Evolutionary conservation across 2,329 filamentous ascomycete species (phyloP).

Genomic region (Pyrenochaeta sp.): DNA sequence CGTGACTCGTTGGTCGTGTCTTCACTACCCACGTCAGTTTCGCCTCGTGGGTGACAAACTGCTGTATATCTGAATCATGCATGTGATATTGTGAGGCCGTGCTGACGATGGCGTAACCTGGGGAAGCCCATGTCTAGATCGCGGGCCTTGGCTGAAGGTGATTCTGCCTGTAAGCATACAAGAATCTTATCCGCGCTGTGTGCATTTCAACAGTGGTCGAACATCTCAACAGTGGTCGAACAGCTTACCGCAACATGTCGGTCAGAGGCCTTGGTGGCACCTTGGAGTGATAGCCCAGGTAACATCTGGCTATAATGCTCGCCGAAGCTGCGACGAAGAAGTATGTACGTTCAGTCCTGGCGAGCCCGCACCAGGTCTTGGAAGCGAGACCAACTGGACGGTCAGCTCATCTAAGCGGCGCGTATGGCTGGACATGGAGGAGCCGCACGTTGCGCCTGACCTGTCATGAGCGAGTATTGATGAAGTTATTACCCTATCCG

Average conservation of each 20-base stretch:
- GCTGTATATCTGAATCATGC: background rate
- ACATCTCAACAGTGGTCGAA: background rate
- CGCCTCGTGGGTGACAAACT: no score
- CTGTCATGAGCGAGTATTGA: background rate
- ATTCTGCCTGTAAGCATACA: background rate
- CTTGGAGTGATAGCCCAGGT: background rate
- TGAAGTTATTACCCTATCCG: background rate
- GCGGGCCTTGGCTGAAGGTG: background rate
- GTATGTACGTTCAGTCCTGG: background rate
- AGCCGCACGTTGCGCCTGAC: conserved; percentile 1
- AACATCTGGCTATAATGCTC: background rate
- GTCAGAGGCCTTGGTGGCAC: background rate
- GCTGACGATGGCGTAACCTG: conserved; percentile 1
- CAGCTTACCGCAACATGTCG: background rate
- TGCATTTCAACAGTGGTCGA: background rate
- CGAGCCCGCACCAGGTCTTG: background rate
- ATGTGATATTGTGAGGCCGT: background rate
- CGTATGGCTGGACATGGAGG: background rate
- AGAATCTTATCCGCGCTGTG: background rate
- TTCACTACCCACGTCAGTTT: no score
- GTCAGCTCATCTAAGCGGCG: conserved; percentile 3
- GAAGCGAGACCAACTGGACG: background rate
- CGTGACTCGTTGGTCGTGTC: no score
- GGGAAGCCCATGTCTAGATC: background rate
- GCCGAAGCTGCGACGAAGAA: conserved; percentile 1